Base-by-base conservation (phyloP, 148 eudicot genomes). In the Heliamphora exappendiculata region DNA sequence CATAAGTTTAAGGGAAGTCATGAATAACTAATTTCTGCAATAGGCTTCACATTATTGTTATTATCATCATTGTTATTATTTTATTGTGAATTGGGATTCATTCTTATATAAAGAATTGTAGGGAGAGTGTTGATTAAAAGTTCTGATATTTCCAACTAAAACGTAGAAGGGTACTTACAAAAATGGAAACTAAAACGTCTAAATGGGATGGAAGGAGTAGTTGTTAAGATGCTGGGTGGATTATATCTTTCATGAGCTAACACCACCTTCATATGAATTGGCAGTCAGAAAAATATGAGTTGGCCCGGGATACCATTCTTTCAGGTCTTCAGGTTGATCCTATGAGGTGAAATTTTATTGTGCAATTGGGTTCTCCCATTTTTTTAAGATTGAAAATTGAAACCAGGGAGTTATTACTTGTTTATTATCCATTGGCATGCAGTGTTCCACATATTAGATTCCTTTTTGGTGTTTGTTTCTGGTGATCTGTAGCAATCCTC, bases 291-390 rank as follows among this genome's bases (percentile, higher is more conserved):
- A 85, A 82, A 81, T 91, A 88, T 79, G 91, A 90, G 63, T 45
- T 80, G 85, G 98, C 98, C 50, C 91, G 83, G 63, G 89, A 93
- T 75, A 79, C 79, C 51, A 83, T 91, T 75, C 80, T 84, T 55
- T 86, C 90, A 68, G 99, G 99, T 60, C 93, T 96, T 70, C 95
- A 91, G 81, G 76, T 96, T 75, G 93, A 96, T 87, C 97, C 98
- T 63, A 86, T 76, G 67, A 86, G 97, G 99, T 96, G 87, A 80
- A 31, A 60, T 17, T 68, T 6, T 69, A 31, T 28, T 71, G 64
- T 22, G 75, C 37, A 72, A 54, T 54, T 34, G 37, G 29, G 36
- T 51, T 49, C 24, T 70, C 4, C 24, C 54, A 49, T 70, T 5
- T 37, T 66, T 28, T 54, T 72, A 10, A 34, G 2, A 50, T 55